Conservation (phyloP, 768 basidiomycete species). For the Naganishia antarctica region DNA sequence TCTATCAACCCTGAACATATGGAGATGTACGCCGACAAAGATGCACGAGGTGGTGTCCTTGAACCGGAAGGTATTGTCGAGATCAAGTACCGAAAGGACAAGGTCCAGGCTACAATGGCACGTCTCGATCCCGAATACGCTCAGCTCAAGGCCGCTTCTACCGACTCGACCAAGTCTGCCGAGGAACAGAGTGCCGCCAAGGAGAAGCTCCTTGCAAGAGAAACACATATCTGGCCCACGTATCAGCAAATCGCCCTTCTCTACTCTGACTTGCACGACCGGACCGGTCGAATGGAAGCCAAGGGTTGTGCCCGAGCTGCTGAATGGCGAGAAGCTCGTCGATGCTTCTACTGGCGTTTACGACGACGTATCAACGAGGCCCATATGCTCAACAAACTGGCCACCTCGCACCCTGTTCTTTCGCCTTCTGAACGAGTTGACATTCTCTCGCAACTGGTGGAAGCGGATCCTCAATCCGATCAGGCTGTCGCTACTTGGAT, state of each 20-base stretch:
- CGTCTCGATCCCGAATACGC: slow-evolving; percentile 82
- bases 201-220: slow-evolving; percentile 66
- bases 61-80: slow-evolving; percentile 97
- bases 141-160: slow-evolving; percentile 70
- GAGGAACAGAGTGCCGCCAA: slow-evolving; percentile 70
- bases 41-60: slow-evolving; percentile 86
- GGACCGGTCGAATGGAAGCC: slow-evolving; percentile 92
- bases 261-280: slow-evolving; percentile 91
- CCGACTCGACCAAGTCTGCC: slow-evolving; percentile 64
- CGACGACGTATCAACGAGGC: slow-evolving; percentile 53
- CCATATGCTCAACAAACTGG: slow-evolving; percentile 55
- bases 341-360: slow-evolving; percentile 89
- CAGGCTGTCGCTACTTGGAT: slow-evolving; percentile 61
- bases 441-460: slow-evolving; percentile 61
- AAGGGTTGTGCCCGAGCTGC: slow-evolving; percentile 86
- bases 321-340: slow-evolving; percentile 81
- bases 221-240: slow-evolving; percentile 73
- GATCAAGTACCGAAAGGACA: slow-evolving; percentile 74
- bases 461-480: slow-evolving; percentile 56
- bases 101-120: slow-evolving; percentile 84
- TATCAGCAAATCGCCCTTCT: slow-evolving; percentile 90
- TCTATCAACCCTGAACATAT: slow-evolving; percentile 94
- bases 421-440: slow-evolving; percentile 63
- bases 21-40: slow-evolving; percentile 98
- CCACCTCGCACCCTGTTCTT: slow-evolving; percentile 67